Evolutionary conservation across 1,284 basidiomycete genomes (phyloP).

Genomic region (Macrocystidia cucumis): DNA sequence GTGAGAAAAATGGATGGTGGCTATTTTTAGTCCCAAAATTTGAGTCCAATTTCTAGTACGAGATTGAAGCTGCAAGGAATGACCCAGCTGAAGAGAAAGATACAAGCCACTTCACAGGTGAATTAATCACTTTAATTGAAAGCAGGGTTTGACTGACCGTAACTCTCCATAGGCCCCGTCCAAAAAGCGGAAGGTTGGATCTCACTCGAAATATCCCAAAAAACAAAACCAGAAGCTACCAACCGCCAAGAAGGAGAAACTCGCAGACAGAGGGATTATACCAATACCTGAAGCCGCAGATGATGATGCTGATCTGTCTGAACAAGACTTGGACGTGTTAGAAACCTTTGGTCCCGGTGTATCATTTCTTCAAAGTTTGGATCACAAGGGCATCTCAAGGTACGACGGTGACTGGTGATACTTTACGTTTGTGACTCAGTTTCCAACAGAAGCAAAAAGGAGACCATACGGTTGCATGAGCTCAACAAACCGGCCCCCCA

Average conservation of each 20-base stretch:
- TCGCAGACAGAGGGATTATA: constrained; percentile 50
- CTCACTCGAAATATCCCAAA: constrained; percentile 14
- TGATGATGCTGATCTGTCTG: constrained; percentile 47
- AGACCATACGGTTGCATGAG: constrained; percentile 55
- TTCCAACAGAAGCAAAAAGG: constrained; percentile 66
- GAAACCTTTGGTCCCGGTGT: constrained; percentile 48
- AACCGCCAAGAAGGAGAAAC: constrained; percentile 49
- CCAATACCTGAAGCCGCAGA: constrained; percentile 47
- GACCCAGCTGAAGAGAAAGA: too few species aligned
- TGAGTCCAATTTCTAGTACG: too few species aligned
- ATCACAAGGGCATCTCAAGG: constrained; percentile 68
- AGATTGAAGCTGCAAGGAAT: too few species aligned
- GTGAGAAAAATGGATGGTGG: background rate
- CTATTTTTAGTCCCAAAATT: too few species aligned
- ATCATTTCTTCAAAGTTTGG: constrained; percentile 55
- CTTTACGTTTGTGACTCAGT: constrained; percentile 5
- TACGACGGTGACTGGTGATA: constrained; percentile 21
- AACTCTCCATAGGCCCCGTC: constrained; percentile 17
- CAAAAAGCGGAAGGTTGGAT: constrained; percentile 40
- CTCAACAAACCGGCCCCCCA: constrained; percentile 52
- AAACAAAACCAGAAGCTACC: constrained; percentile 24
- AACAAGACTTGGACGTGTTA: constrained; percentile 54
- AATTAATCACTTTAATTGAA: background rate
- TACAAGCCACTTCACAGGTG: too few species aligned
- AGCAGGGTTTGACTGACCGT: constrained; percentile 1